Base-by-base conservation (phyloP, 345 rosid species). In the Lagerstroemia speciosa region DNA sequence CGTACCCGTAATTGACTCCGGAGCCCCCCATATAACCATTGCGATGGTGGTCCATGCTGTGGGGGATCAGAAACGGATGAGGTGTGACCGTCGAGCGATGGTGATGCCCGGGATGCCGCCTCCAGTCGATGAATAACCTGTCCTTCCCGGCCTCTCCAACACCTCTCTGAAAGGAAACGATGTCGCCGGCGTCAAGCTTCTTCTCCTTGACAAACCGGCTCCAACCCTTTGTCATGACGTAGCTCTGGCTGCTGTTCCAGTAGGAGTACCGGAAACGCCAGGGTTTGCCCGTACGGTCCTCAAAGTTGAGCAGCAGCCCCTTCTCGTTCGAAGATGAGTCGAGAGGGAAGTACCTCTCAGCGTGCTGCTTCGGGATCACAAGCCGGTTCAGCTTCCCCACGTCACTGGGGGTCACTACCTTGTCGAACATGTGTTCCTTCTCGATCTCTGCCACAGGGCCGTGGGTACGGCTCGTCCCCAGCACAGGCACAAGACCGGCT, bases 231-330 rank as follows among this genome's bases (percentile, higher is more conserved):
- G 97, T 93, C 96, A 93, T 93, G 29, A 90, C 97, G 69, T 90
- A 93, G 86, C 98, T 90, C 81, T 93, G 98, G 79, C 97, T 93
- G 76, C 93, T 88, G 77, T 86, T 90, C 97, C 97, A 90, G 78
- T 90, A 93, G 34, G 97, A 93, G 86, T 93, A 90, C 45, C 96
- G 80, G 80, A 93, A 93, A 66, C 91, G 78, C 98, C 96, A 90
- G 1, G 85, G 73, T 73, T 90, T 90, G 4, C 93, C 97, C 30
- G 75, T 75, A 24, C 78, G 79, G 80, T 93, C 97, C 70, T 93
- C 96, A 43, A 93, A 93, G 80, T 93, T 91, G 75, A 93, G 65
- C n/a, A 93, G 84, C 34, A 93, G 81, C 27, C 94, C 98, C 74
- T 93, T 93, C 68, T 87, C 88, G 80, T 83, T 86, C 1, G 84